Percentiles rank a stretch among this genome's conserved stretches.
Evolutionary conservation across 1,284 basidiomycete genomes (phyloP).

Genomic region (Ustilago esculenta): DNA sequence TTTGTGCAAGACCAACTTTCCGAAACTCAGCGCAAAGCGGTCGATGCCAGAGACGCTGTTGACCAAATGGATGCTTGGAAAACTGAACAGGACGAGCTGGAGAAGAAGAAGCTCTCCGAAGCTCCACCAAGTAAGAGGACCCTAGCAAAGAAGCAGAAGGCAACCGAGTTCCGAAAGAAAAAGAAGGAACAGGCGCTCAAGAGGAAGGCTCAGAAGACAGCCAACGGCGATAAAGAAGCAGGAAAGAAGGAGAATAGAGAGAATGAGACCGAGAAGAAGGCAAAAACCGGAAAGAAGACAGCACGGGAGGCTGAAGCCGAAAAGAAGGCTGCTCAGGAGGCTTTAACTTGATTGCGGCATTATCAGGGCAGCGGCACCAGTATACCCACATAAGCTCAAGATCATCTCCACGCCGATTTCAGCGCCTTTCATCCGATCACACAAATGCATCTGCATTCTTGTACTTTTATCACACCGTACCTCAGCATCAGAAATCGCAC

Average conservation of each 20-base stretch:
- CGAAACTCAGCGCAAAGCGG: constrained; percentile 12
- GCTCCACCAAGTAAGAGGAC: constrained; percentile 24
- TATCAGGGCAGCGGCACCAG: not conserved
- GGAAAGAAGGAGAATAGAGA: too few species aligned
- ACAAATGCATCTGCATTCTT: too few species aligned
- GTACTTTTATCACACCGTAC: too few species aligned
- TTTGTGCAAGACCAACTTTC: constrained; percentile 28
- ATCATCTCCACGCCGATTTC: not conserved
- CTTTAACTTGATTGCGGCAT: too few species aligned
- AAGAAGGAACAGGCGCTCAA: constrained; percentile 28
- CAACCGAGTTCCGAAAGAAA: constrained; percentile 25
- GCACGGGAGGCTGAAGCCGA: not conserved
- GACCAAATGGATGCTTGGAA: constrained; percentile 41
- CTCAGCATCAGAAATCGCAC: too few species aligned
- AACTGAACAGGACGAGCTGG: constrained; percentile 16
- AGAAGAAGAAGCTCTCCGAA: constrained; percentile 19
- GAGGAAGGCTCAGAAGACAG: constrained; percentile 16
- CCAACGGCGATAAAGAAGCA: constrained; percentile 1
- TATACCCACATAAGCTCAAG: constrained; percentile 18
- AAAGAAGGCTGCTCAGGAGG: constrained; percentile 1
- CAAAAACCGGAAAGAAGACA: not conserved
- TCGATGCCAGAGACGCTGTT: constrained; percentile 43
- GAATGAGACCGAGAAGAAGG: not conserved
- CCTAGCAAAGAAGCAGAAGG: constrained; percentile 30
- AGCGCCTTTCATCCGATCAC: not conserved